phyloP scores from a whole-genome alignment of 306 rosid species.

The Pterocarpus santalinus region DNA sequence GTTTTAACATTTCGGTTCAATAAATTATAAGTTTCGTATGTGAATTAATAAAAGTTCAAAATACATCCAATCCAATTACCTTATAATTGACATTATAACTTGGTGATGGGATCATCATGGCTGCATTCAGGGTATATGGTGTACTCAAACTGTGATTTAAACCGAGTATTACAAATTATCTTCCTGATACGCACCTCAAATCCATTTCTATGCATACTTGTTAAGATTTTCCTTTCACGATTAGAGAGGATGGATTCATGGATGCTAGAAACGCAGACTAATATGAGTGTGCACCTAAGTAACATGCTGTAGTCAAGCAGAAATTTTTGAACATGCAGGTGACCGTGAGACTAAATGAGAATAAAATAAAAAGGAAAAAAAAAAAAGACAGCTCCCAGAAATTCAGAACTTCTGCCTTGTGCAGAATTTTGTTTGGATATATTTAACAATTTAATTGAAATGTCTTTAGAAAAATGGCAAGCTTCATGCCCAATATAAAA shows the following conservation, averaged over 20 bases:
- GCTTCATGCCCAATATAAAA: constrained; percentile 43
- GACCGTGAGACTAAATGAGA: constrained; percentile 14
- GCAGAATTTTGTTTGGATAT: constrained; percentile 34
- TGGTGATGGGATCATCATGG: constrained; percentile 50
- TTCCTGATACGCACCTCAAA: constrained; percentile 43
- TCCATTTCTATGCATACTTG: constrained; percentile 37
- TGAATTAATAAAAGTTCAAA: constrained; percentile 30
- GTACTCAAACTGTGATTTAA: constrained; percentile 16
- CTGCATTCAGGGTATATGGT: constrained; percentile 40
- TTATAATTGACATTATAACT: constrained; percentile 60
- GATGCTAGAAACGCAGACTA: constrained; percentile 33
- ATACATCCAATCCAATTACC: constrained; percentile 45
- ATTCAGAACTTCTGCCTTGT: constrained; percentile 45
- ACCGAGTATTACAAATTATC: constrained; percentile 39
- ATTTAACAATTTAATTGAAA: constrained; percentile 43
- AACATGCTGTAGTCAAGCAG: not conserved
- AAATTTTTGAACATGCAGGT: constrained; percentile 31
- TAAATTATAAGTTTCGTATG: constrained; percentile 10
- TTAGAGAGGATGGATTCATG: constrained; percentile 29
- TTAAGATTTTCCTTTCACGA: constrained; percentile 44
- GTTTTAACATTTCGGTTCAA: constrained; percentile 13
- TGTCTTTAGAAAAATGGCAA: constrained; percentile 37
- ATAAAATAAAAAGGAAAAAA: not conserved
- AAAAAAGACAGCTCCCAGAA: constrained; percentile 43
- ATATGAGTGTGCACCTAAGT: constrained; percentile 13